These are phyloP conservation scores for Penicillium decumbens DNA, from an alignment of 2,329 filamentous ascomycete genomes.

Conservation along the genomic window DNA sequence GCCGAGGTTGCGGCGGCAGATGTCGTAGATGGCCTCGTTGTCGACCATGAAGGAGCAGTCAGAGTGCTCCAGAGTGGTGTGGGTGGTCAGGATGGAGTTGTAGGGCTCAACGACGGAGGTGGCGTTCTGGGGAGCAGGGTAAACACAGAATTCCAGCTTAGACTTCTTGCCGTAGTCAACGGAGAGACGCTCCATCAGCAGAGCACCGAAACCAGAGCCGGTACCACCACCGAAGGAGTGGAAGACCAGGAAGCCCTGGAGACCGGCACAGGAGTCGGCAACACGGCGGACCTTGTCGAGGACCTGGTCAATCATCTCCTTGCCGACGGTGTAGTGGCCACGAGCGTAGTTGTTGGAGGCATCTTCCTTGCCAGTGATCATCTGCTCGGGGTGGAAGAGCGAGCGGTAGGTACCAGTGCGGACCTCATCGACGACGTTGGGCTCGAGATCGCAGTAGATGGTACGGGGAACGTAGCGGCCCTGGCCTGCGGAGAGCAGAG, in stretches of 20 bases:
- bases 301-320: slow-evolving; percentile 98
- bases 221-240: slow-evolving; percentile 99
- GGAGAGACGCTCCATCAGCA: slow-evolving; percentile 97
- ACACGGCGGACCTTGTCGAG: slow-evolving; percentile 96
- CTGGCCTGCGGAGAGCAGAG: slow-evolving; percentile 59
- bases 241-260: slow-evolving; percentile 99
- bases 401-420: slow-evolving; percentile 93
- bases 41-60: slow-evolving; percentile 99
- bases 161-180: slow-evolving; percentile 99
- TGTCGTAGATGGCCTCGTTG: slow-evolving; percentile 99
- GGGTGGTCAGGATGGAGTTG: slow-evolving; percentile 98
- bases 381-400: slow-evolving; percentile 98
- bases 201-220: slow-evolving; percentile 95
- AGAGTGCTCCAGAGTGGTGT: slow-evolving; percentile 98
- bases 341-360: slow-evolving; percentile 99
- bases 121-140: slow-evolving; percentile 93
- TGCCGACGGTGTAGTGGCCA: slow-evolving; percentile 99
- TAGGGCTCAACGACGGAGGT: slow-evolving; percentile 99
- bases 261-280: slow-evolving; percentile 94
- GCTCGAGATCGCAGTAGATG: slow-evolving; percentile 99
- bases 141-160: slow-evolving; percentile 99
- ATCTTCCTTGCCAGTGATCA: slow-evolving; percentile 99
- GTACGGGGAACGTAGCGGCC: slow-evolving; percentile 98
- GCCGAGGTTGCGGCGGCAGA: slow-evolving; percentile 94
- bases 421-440: slow-evolving; percentile 98